Conservation (phyloP, 345 rosid genomes). For the Camelina laxa region DNA sequence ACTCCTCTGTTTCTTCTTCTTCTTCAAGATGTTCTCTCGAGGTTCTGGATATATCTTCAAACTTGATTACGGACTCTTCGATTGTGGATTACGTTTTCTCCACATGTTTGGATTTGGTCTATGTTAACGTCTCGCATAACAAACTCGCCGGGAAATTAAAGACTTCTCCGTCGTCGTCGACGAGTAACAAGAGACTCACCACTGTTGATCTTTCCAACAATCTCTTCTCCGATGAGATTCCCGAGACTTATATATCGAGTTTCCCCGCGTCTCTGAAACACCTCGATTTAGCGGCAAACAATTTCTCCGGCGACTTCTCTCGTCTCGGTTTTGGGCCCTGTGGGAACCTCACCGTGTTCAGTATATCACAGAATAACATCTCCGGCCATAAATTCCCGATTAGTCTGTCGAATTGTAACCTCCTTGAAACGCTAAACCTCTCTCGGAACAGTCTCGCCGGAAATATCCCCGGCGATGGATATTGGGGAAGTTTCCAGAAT, state of each 20-base stretch:
- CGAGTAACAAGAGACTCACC: conserved; percentile 54
- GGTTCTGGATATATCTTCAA: conserved; percentile 68
- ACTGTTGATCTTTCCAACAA: conserved; percentile 73
- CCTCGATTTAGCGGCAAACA: conserved; percentile 77
- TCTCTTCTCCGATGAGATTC: conserved; percentile 66
- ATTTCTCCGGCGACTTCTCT: conserved; percentile 70
- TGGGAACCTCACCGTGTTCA: conserved; percentile 60
- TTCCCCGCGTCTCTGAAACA: conserved; percentile 55
- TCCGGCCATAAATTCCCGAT: conserved; percentile 60
- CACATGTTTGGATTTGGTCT: conserved; percentile 62
- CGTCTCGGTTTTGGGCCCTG: conserved; percentile 64
- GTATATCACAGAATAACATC: conserved; percentile 60
- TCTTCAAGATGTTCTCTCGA: conserved; percentile 55
- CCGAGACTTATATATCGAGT: conserved; percentile 47
- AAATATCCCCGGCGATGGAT: conserved; percentile 59
- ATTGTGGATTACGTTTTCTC: conserved; percentile 53
- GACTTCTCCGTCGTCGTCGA: conserved; percentile 41
- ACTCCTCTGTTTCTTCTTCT: conserved; percentile 49
- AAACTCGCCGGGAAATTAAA: conserved; percentile 60
- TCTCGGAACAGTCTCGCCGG: conserved; percentile 63
- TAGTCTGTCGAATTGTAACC: conserved; percentile 58
- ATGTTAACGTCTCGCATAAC: conserved; percentile 66
- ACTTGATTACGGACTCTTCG: conserved; percentile 57
- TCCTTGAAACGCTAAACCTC: conserved; percentile 63
- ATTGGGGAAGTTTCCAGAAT: conserved; percentile 55